A percentile compares a stretch with the other conserved stretches of the same genome.
These are phyloP conservation scores for Zymoseptoria passerinii DNA, from an alignment of 2,329 filamentous ascomycete species.

Conservation along the genomic window DNA sequence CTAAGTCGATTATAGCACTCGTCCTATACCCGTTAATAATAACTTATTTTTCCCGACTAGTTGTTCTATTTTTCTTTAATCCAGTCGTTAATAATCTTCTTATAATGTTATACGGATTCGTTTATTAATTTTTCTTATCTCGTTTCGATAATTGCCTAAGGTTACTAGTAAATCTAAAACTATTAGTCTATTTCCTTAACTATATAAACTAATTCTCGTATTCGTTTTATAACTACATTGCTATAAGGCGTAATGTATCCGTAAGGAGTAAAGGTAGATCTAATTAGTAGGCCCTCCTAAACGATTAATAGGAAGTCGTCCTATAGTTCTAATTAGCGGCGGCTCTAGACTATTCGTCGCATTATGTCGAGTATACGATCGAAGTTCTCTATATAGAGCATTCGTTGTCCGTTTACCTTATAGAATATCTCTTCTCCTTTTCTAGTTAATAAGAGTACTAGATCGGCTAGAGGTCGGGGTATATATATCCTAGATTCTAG, in stretches of 20 bases:
- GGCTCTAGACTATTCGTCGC: too few relatives aligned
- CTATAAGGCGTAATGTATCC: neutral
- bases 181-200: neutral
- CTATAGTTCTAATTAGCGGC: too few relatives aligned
- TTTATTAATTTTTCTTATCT: neutral
- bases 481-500: too few relatives aligned
- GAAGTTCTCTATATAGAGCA: too few relatives aligned
- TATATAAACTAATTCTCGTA: neutral
- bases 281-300: too few relatives aligned
- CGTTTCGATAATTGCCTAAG: neutral
- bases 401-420: too few relatives aligned
- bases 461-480: too few relatives aligned
- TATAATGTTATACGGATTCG: neutral
- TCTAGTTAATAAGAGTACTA: too few relatives aligned
- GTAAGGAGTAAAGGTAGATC: neutral
- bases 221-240: neutral
- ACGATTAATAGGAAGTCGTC: too few relatives aligned
- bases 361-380: too few relatives aligned
- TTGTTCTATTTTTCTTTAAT: neutral
- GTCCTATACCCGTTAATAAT: neutral
- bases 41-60: neutral
- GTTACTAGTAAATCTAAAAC: neutral
- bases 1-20: slow-evolving; percentile 1
- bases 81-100: neutral
- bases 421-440: too few relatives aligned